A percentile compares a stretch with the other conserved stretches of the same genome.
Conservation (phyloP, 2,329 filamentous ascomycete genomes). For the Fusarium sp. region DNA sequence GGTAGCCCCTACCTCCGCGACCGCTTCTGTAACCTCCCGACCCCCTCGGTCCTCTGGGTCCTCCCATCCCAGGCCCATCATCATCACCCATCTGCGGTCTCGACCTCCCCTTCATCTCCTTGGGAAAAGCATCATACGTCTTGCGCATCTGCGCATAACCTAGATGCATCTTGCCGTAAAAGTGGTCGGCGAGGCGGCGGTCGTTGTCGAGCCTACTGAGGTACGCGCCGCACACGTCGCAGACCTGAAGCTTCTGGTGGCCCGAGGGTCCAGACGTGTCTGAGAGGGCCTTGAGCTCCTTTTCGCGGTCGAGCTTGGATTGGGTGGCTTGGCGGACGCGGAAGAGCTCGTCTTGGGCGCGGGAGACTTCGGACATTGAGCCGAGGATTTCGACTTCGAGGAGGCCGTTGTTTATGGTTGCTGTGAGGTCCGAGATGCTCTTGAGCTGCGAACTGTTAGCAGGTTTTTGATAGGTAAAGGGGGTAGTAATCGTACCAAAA, state of each 20-base stretch:
- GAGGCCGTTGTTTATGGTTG: conserved; percentile 83
- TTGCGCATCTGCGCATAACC: conserved; percentile 99
- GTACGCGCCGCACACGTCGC: conserved; percentile 97
- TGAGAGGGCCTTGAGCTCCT: conserved; percentile 88
- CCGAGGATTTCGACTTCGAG: conserved; percentile 88
- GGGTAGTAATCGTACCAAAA: conserved; percentile 63
- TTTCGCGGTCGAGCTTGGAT: conserved; percentile 85
- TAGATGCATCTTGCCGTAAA: conserved; percentile 99
- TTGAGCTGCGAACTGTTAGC: conserved; percentile 67
- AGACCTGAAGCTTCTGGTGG: conserved; percentile 98
- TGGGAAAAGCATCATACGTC: conserved; percentile 86
- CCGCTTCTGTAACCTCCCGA: conserved; percentile 67
- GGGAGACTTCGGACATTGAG: conserved; percentile 82
- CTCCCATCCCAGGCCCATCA: conserved; percentile 60
- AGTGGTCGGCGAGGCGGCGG: conserved; percentile 92
- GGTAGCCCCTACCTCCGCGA: conserved; percentile 63
- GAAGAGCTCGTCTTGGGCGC: conserved; percentile 89
- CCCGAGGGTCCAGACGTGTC: conserved; percentile 94
- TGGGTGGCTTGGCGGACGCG: conserved; percentile 84
- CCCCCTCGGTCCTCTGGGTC: conserved; percentile 64
- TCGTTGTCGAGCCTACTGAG: conserved; percentile 94
- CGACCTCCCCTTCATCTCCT: conserved; percentile 82
- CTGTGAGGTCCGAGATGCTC: conserved; percentile 82
- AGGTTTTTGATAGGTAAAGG: not conserved
- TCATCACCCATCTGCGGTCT: conserved; percentile 69